A percentile compares a stretch with the other conserved stretches of the same genome.
Conservation (phyloP, 1,284 basidiomycete genomes). For the Sporisorium iseilematis-ciliati region DNA sequence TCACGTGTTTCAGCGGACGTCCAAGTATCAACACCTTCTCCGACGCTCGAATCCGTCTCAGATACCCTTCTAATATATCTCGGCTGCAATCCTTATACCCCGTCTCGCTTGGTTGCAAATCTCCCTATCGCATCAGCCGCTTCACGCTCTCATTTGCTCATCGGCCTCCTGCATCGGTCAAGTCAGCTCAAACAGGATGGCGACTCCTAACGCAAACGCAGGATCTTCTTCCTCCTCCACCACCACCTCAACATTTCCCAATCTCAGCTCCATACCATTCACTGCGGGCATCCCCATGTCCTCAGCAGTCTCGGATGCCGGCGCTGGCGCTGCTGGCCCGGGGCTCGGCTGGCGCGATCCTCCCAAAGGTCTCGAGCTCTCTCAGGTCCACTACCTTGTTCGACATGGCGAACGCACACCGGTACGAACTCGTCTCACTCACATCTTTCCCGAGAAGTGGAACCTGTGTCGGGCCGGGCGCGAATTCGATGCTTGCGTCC, state of each 20-base stretch:
- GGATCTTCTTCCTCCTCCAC: slow-evolving; percentile 11
- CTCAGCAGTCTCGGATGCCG: slow-evolving; percentile 36
- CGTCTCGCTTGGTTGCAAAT: too few relatives aligned
- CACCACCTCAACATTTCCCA: slow-evolving; percentile 1
- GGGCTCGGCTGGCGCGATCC: slow-evolving; percentile 60
- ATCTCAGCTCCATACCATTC: slow-evolving; percentile 24
- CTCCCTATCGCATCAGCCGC: too few relatives aligned
- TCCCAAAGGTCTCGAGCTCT: slow-evolving; percentile 53
- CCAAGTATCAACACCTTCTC: too few relatives aligned
- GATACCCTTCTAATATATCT: not conserved
- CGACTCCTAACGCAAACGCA: not conserved
- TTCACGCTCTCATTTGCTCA: not conserved
- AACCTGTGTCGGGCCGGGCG: slow-evolving; percentile 64
- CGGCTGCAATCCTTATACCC: not conserved
- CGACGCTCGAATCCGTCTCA: too few relatives aligned
- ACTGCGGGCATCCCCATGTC: slow-evolving; percentile 46
- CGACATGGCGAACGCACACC: slow-evolving; percentile 68
- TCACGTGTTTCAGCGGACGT: too few relatives aligned
- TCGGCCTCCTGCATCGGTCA: not conserved
- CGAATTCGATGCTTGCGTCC: slow-evolving; percentile 57
- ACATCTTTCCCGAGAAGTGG: slow-evolving; percentile 62
- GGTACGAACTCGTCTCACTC: slow-evolving; percentile 60
- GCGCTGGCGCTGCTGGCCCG: slow-evolving; percentile 45
- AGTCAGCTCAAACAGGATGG: slow-evolving; percentile 9
- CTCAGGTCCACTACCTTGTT: slow-evolving; percentile 64